A percentile compares a stretch with the other conserved stretches of the same genome.
phyloP scores from a whole-genome alignment of 1,284 basidiomycete genomes.

The Naganishia liquefaciens region DNA sequence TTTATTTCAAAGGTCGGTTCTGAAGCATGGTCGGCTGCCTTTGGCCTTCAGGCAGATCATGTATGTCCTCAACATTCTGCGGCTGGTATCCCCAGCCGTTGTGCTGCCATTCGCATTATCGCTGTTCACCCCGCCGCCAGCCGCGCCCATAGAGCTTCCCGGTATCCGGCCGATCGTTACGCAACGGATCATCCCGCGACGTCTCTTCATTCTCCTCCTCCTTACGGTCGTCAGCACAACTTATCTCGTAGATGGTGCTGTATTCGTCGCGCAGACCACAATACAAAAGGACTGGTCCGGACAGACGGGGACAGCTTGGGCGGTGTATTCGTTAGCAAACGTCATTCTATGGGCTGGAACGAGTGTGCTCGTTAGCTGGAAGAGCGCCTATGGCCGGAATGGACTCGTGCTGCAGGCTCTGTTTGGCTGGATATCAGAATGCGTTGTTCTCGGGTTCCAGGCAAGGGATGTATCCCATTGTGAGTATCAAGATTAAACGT shows the following conservation, averaged over 20 bases:
- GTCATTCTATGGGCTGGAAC: constrained; percentile 54
- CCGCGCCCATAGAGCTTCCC: constrained; percentile 25
- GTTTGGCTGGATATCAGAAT: constrained; percentile 69
- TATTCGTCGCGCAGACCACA: constrained; percentile 66
- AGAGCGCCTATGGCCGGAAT: constrained; percentile 24
- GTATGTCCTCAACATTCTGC: constrained; percentile 58
- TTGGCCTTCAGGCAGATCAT: not conserved
- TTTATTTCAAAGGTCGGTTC: not conserved
- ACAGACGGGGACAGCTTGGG: constrained; percentile 49
- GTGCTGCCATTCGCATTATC: constrained; percentile 64
- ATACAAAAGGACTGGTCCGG: constrained; percentile 64
- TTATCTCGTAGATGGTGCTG: constrained; percentile 51
- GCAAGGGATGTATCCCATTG: constrained; percentile 12
- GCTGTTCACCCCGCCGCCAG: constrained; percentile 56
- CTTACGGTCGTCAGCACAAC: constrained; percentile 59
- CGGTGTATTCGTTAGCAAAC: constrained; percentile 63
- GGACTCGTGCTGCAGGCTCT: constrained; percentile 67
- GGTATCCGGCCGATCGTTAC: constrained; percentile 59
- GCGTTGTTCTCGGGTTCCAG: constrained; percentile 67
- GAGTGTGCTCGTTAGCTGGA: constrained; percentile 25
- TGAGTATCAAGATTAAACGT: constrained; percentile 13
- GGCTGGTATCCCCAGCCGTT: constrained; percentile 65
- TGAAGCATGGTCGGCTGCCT: not conserved
- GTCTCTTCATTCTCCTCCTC: constrained; percentile 67
- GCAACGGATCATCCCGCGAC: constrained; percentile 67